Percentiles rank a stretch among this genome's conserved stretches.
Evolutionary conservation across 768 basidiomycete genomes (phyloP).

Genomic region (Suillus ampliporus): DNA sequence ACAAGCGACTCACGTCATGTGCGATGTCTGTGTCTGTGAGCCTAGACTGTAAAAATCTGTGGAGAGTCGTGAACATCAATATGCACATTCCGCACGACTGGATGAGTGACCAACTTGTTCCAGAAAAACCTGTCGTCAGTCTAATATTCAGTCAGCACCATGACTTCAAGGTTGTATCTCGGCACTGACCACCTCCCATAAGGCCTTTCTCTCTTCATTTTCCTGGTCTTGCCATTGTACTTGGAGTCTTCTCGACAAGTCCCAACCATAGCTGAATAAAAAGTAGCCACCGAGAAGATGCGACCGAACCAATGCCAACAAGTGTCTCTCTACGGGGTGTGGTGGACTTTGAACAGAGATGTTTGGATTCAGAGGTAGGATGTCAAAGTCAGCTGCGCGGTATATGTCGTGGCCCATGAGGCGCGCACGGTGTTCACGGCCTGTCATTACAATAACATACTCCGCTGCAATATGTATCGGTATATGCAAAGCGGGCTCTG

Average conservation of each 20-base stretch:
- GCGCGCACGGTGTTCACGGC: constrained; percentile 75
- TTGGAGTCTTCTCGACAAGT: constrained; percentile 88
- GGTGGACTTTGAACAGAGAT: constrained; percentile 70
- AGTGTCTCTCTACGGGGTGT: constrained; percentile 86
- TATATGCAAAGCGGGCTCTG: constrained; percentile 3
- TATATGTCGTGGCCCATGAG: constrained; percentile 89
- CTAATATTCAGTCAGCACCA: constrained; percentile 44
- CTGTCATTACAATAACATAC: constrained; percentile 89
- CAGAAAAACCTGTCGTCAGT: constrained; percentile 98
- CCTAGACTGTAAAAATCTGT: constrained; percentile 60
- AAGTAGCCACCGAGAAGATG: constrained; percentile 84
- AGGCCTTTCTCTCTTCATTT: constrained; percentile 54
- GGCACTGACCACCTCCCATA: constrained; percentile 78
- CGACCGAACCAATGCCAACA: constrained; percentile 84
- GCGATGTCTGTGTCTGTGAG: constrained; percentile 63
- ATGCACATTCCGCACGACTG: constrained; percentile 2
- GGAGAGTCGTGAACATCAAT: constrained; percentile 12
- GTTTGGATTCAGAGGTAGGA: constrained; percentile 83
- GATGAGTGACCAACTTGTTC: constrained; percentile 68
- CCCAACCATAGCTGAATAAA: constrained; percentile 90
- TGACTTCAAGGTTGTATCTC: constrained; percentile 4
- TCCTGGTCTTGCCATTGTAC: constrained; percentile 70
- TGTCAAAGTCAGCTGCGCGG: constrained; percentile 87
- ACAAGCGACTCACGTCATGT: constrained; percentile 61
- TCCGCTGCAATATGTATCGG: constrained; percentile 67